phyloP scores from a whole-genome alignment of 495 filamentous ascomycete species.

The Neurospora discreta region DNA sequence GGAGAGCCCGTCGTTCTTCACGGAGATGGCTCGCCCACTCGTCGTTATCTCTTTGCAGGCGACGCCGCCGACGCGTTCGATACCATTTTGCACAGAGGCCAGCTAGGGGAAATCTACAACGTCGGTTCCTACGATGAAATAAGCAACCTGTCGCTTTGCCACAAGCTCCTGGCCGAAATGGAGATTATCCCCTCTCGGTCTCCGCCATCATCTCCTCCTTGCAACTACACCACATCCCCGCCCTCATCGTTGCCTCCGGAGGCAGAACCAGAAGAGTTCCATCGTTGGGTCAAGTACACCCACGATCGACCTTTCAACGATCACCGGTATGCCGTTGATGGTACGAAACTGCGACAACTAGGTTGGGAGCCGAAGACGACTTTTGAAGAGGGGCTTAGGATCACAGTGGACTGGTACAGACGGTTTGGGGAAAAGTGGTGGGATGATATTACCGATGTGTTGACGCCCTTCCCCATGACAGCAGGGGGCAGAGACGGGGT shows the following conservation, averaged over 20 bases:
- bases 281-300: slow-evolving; percentile 51
- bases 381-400: slow-evolving; percentile 49
- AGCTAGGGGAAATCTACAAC: slow-evolving; percentile 60
- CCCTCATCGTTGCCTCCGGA: not conserved
- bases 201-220: not conserved
- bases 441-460: slow-evolving; percentile 57
- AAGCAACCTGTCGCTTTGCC: slow-evolving; percentile 49
- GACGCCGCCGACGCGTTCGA: slow-evolving; percentile 72
- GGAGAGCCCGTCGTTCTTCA: slow-evolving; percentile 51
- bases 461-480: slow-evolving; percentile 48
- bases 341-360: slow-evolving; percentile 48
- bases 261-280: slow-evolving; percentile 23
- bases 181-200: slow-evolving; percentile 17
- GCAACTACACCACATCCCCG: not conserved
- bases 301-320: slow-evolving; percentile 67
- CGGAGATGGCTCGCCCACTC: slow-evolving; percentile 54
- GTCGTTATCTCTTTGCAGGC: slow-evolving; percentile 58
- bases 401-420: slow-evolving; percentile 63
- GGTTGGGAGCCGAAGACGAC: slow-evolving; percentile 56
- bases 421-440: slow-evolving; percentile 55
- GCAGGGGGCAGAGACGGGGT: slow-evolving; percentile 36
- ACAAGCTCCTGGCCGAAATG: slow-evolving; percentile 43
- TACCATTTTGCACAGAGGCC: slow-evolving; percentile 61
- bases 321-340: slow-evolving; percentile 56
- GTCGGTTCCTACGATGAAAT: slow-evolving; percentile 58